A percentile compares a stretch with the other conserved stretches of the same genome.
These are phyloP conservation scores for Leccinum fibrillosum DNA, from an alignment of 768 basidiomycete species.

Conservation along the genomic window DNA sequence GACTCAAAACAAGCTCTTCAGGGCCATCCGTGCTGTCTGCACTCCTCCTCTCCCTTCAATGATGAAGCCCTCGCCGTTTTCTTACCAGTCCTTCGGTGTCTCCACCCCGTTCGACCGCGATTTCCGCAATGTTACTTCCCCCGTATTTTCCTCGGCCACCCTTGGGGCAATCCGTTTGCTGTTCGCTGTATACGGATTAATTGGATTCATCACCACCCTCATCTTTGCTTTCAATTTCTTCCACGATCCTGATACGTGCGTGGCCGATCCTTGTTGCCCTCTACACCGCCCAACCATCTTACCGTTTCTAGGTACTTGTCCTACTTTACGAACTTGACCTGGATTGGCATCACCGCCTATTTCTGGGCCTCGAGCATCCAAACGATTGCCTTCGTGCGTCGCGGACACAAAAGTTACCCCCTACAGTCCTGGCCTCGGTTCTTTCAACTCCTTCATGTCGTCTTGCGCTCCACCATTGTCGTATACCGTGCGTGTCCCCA, in stretches of 20 bases:
- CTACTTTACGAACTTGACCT: slow-evolving; percentile 64
- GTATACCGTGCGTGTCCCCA: slow-evolving; percentile 51
- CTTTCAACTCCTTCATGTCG: slow-evolving; percentile 55
- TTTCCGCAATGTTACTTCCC: slow-evolving; percentile 39
- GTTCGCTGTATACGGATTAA: slow-evolving; percentile 50
- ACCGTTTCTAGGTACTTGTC: slow-evolving; percentile 47
- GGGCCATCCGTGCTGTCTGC: background rate
- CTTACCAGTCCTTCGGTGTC: slow-evolving; percentile 32
- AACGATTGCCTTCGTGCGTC: slow-evolving; percentile 41
- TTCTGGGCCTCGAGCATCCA: slow-evolving; percentile 58
- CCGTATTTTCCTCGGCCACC: slow-evolving; percentile 39
- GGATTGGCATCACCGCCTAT: slow-evolving; percentile 60
- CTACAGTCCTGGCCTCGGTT: slow-evolving; percentile 57
- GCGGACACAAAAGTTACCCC: slow-evolving; percentile 41
- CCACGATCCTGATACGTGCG: slow-evolving; percentile 28
- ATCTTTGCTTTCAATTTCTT: slow-evolving; percentile 27
- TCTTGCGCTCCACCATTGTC: slow-evolving; percentile 48
- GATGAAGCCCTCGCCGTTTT: slow-evolving; percentile 10
- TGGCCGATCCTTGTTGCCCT: slow-evolving; percentile 20
- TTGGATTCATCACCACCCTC: slow-evolving; percentile 36
- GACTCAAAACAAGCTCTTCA: slow-evolving; percentile 7
- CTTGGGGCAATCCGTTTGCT: slow-evolving; percentile 46
- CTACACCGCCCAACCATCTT: background rate
- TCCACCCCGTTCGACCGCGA: slow-evolving; percentile 39
- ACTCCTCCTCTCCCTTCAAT: background rate